These are phyloP conservation scores for Saraca asoca DNA, from an alignment of 331 rosid species.

Conservation along the genomic window DNA sequence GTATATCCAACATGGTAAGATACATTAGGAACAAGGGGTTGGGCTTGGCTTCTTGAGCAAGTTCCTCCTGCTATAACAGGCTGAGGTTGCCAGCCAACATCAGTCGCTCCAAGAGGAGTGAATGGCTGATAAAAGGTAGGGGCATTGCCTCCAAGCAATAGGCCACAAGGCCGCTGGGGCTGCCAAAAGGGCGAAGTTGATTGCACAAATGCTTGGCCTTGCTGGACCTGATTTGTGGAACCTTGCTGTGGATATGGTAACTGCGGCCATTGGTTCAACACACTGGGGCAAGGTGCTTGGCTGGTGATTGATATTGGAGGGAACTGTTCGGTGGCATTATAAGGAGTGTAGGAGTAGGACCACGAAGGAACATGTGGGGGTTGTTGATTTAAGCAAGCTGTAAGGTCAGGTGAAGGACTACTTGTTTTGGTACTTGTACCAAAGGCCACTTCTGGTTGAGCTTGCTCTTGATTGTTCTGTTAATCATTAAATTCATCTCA, in stretches of 20 bases:
- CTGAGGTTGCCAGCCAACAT: constrained; percentile 37
- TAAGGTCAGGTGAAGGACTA: constrained; percentile 28
- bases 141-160: constrained; percentile 33
- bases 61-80: constrained; percentile 35
- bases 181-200: constrained; percentile 49
- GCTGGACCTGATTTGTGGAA: constrained; percentile 30
- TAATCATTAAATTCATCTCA: constrained; percentile 31
- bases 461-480: constrained; percentile 45
- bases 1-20: constrained; percentile 46
- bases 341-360: constrained; percentile 36
- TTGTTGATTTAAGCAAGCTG: constrained; percentile 36
- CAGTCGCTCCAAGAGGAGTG: constrained; percentile 32
- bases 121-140: constrained; percentile 29
- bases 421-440: constrained; percentile 18
- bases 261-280: constrained; percentile 46
- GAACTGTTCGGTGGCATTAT: constrained; percentile 38
- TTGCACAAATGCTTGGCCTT: constrained; percentile 36
- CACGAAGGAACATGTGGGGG: constrained; percentile 32
- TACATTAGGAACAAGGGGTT: constrained; percentile 41
- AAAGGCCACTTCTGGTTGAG: constrained; percentile 17
- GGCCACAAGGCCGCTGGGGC: constrained; percentile 32
- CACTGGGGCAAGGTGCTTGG: constrained; percentile 36
- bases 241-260: constrained; percentile 38
- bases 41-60: constrained; percentile 39
- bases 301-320: constrained; percentile 30